Evolutionary conservation across 1,139 yeast species (phyloP).

Genomic region (Yamadazyma epiphylla): DNA sequence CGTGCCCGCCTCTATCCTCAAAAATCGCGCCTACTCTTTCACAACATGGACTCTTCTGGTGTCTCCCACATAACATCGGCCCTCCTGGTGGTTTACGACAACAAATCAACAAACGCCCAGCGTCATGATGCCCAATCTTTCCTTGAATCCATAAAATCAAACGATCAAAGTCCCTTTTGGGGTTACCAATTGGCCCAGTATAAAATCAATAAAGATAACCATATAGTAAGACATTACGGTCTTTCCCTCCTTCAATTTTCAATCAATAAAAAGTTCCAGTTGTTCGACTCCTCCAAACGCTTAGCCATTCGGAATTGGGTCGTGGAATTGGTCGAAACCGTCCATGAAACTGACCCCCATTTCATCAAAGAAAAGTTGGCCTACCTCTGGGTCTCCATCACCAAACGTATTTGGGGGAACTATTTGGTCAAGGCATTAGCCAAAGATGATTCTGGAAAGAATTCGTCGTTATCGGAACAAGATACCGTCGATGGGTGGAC

Average conservation of each 20-base stretch:
- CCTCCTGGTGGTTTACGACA: slow-evolving; percentile 71
- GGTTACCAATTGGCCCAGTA: slow-evolving; percentile 80
- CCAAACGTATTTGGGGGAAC: slow-evolving; percentile 91
- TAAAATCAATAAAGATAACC: slow-evolving; percentile 57
- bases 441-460: slow-evolving; percentile 5
- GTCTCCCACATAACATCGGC: slow-evolving; percentile 72
- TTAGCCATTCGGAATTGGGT: slow-evolving; percentile 80
- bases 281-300: slow-evolving; percentile 61
- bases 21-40: not conserved
- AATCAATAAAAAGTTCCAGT: slow-evolving; percentile 50
- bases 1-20: not conserved
- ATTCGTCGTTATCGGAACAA: slow-evolving; percentile 21
- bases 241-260: slow-evolving; percentile 74
- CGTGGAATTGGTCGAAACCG: slow-evolving; percentile 65
- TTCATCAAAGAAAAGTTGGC: slow-evolving; percentile 88
- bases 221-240: slow-evolving; percentile 87
- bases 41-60: slow-evolving; percentile 58
- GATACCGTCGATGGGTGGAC: slow-evolving; percentile 76
- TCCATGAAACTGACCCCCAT: slow-evolving; percentile 72
- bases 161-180: slow-evolving; percentile 87
- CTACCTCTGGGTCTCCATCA: slow-evolving; percentile 84
- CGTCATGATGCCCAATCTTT: slow-evolving; percentile 70
- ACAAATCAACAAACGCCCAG: slow-evolving; percentile 60
- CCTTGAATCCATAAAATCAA: slow-evolving; percentile 68
- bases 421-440: slow-evolving; percentile 28